Evolutionary conservation across 2,329 filamentous ascomycete genomes (phyloP).

Genomic region (Uncinocarpus reesii): DNA sequence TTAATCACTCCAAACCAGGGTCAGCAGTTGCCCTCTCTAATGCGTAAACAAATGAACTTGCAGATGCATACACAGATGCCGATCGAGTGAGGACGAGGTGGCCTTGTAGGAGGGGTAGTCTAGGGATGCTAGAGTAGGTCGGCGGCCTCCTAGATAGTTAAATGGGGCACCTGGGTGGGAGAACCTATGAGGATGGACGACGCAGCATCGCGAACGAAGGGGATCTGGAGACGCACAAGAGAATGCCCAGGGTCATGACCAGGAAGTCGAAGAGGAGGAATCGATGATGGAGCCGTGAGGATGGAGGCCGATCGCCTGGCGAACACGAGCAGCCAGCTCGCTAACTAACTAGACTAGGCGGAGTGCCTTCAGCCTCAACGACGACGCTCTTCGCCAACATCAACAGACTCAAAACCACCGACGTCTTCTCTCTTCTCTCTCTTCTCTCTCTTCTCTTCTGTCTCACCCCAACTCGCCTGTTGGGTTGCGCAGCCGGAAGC

Average conservation of each 20-base stretch:
- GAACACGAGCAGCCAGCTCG: too few species aligned
- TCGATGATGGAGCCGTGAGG: not conserved
- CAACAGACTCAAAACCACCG: not conserved
- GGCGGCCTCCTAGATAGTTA: too few species aligned
- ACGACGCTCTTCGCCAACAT: too few species aligned
- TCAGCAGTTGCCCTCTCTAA: not conserved
- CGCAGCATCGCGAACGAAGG: not conserved
- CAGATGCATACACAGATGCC: not conserved
- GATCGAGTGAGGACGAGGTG: not conserved
- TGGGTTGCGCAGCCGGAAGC: not conserved
- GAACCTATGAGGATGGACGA: not conserved
- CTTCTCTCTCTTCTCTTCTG: not conserved
- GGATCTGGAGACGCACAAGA: not conserved
- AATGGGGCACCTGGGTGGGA: too few species aligned
- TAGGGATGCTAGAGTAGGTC: too few species aligned
- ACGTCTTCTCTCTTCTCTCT: not conserved
- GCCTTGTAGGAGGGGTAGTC: not conserved
- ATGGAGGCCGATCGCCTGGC: too few species aligned
- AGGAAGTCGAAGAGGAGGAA: not conserved
- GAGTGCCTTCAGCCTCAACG: too few species aligned
- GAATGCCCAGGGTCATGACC: not conserved
- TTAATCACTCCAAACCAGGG: not conserved
- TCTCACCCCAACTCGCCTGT: not conserved
- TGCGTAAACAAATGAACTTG: not conserved
- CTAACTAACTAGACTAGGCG: too few species aligned